Conservation (phyloP, 192 early-diverging fungal genomes). For the Backusella sp. region DNA sequence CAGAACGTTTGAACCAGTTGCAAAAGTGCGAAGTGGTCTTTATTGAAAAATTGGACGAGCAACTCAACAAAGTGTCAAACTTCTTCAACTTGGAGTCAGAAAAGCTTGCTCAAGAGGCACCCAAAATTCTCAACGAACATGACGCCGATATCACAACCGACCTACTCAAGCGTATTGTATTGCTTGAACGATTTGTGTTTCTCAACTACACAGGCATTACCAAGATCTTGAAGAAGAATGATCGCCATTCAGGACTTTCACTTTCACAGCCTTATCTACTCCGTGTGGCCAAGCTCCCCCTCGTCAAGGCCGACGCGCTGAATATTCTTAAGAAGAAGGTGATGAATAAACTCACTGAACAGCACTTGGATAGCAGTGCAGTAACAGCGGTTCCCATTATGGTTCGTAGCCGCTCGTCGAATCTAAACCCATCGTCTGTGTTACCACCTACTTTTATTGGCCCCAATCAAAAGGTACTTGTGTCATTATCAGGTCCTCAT, state of each 20-base stretch:
- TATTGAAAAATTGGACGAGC: conserved; percentile 60
- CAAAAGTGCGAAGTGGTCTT: conserved; percentile 65
- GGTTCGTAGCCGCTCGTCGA: conserved; percentile 28
- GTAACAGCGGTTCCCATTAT: conserved; percentile 22
- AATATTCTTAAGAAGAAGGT: conserved; percentile 67
- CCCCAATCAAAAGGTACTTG: conserved; percentile 75
- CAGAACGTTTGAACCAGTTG: conserved; percentile 52
- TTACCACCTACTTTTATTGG: conserved; percentile 45
- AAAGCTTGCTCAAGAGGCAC: conserved; percentile 17
- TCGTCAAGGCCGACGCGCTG: conserved; percentile 67
- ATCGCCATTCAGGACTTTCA: conserved; percentile 76
- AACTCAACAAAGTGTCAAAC: conserved; percentile 60
- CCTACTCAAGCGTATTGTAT: conserved; percentile 62
- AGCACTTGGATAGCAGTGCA: conserved; percentile 16
- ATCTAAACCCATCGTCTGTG: conserved; percentile 19
- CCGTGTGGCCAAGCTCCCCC: conserved; percentile 53
- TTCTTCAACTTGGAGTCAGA: conserved; percentile 40
- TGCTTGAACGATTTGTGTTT: conserved; percentile 79
- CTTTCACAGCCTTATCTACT: conserved; percentile 68
- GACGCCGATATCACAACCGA: conserved; percentile 32
- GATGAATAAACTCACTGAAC: conserved; percentile 56
- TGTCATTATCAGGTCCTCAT: conserved; percentile 83
- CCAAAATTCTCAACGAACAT: conserved; percentile 16
- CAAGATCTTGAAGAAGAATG: conserved; percentile 88
- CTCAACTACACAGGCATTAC: conserved; percentile 84